Base-by-base conservation (phyloP, 1,284 basidiomycete genomes). In the Cryptococcus jaspeensis region DNA sequence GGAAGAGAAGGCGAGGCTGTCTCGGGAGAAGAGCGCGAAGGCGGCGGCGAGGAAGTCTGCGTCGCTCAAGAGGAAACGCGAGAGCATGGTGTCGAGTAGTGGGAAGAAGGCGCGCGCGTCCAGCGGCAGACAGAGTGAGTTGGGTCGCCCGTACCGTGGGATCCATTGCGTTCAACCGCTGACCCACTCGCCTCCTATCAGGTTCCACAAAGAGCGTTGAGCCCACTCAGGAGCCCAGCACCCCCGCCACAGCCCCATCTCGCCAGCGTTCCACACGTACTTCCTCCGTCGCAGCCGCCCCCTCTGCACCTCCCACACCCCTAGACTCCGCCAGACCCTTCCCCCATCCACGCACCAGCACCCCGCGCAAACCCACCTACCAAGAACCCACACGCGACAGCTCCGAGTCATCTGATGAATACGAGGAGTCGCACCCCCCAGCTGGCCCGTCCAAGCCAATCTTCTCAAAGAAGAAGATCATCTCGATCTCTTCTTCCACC, bases 1-100 rank as follows among this genome's bases (percentile, higher is more conserved):
- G 45, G n/a, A 25, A 35, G 46, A 43, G 36, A 52, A 56, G 18
- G 41, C 22, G 20, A 59, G 50, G 58, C 28, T 9, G 50, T 44
- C n/a, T 23, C 46, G 23, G 43, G 60, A 35, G 50, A 59, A 50
- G 53, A 55, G 52, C 36, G 54, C 39, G 5, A 50, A 44, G 25
- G 28, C 28, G 6, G 9, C 41, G 35, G 22, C 32, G 16, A 51
- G 45, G 13, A 45, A 43, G 18, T 9, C 28, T 9, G 28, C 9
- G 9, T 32, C 28, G 28, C 13, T 25, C 18, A 45, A 36, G 36
- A 52, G 22, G 18, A 28, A 23, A 5, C 25, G n/a, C 28, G 35
- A 44, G 13, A 54, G 48, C 32, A 15, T 38, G 50, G 41, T 42
- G 15, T 42, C 23, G 40, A 32, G 9, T 13, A 43, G 36, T 35